Base-by-base conservation (phyloP, 2,329 filamentous ascomycete genomes). In the Ophiostoma perfectum region DNA sequence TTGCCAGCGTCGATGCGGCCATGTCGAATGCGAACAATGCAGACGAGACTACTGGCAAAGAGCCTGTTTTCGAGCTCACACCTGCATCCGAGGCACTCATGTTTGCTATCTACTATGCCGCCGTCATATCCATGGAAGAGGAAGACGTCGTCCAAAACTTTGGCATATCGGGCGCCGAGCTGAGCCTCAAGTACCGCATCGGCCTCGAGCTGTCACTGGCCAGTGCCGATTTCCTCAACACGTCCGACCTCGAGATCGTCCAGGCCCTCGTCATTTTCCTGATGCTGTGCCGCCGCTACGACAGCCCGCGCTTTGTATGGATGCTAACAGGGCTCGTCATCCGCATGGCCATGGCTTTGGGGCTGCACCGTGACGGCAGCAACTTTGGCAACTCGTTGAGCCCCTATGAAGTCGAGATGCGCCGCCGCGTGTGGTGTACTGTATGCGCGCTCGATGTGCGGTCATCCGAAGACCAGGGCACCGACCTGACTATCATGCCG, bases 361-460 rank as follows among this genome's bases (percentile, higher is more conserved):
- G 87, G 1, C 78, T 89, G 2, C 86, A 89, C 72, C 81, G 84
- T 5, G 86, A 88, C 66, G 80, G 81, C 11, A 77, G 78, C 4
- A 76, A 80, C 63, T 80, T 88, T 49, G 68, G 62, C 39, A 41
- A 60, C 9, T 80, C 80, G 0, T 77, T 89, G 4, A 79, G 81
- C 0, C 82, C 84, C 0, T 87, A 85, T 69, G 86, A 89, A 68
- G 81, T 81, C 0, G 86, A 89, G 73, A 83, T 88, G 76, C 80
- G 86, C 49, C 80, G 87, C 36, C 80, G 87, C 2, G 74, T 88
- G 0, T 89, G 86, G 84, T 88, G 84, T 81, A 79, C 82, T n/a
- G 80, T 89, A 9, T 77, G 86, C 55, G 78, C 83, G 3, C 77
- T 88, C 0, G 87, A 90, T 71, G 76, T 84, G 3, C 80, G 83